Conservation (phyloP, 78 protist genomes). For the Anaeramoeba flamelloides region DNA sequence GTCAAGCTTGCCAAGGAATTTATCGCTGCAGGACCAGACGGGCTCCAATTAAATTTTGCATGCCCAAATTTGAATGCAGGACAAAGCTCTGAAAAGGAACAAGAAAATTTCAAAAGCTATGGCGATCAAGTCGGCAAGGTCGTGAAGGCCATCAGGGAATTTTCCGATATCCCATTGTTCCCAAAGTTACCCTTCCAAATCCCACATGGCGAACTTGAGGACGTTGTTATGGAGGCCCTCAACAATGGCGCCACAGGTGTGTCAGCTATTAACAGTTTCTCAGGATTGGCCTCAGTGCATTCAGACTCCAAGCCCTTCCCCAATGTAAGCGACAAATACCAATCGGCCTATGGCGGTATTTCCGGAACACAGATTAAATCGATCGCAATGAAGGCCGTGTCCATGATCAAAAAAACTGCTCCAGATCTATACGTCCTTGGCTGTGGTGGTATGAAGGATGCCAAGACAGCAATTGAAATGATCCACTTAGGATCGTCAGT, state of each 20-base stretch:
- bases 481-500: conserved; percentile 9
- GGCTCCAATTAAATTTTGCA: conserved; percentile 11
- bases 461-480: conserved; percentile 10
- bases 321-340: neutral
- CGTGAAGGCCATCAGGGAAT: neutral
- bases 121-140: conserved; percentile 8
- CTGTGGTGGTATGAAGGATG: conserved; percentile 6
- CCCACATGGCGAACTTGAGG: conserved; percentile 12
- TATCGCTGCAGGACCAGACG: conserved; percentile 18
- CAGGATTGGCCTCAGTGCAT: neutral
- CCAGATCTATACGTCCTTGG: conserved; percentile 15
- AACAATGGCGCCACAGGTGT: conserved; percentile 14
- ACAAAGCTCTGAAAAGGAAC: too few species aligned
- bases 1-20: conserved; percentile 1
- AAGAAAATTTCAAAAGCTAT: neutral
- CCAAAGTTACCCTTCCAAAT: conserved; percentile 6
- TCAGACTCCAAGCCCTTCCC: neutral
- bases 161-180: conserved; percentile 4
- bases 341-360: conserved; percentile 10
- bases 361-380: conserved; percentile 6
- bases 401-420: neutral
- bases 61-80: conserved; percentile 18
- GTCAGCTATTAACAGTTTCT: conserved; percentile 17
- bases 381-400: conserved; percentile 9
- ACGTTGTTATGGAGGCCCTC: conserved; percentile 1